Base-by-base conservation (phyloP, 805 yeast species). In the Yamadazyma olivae region DNA sequence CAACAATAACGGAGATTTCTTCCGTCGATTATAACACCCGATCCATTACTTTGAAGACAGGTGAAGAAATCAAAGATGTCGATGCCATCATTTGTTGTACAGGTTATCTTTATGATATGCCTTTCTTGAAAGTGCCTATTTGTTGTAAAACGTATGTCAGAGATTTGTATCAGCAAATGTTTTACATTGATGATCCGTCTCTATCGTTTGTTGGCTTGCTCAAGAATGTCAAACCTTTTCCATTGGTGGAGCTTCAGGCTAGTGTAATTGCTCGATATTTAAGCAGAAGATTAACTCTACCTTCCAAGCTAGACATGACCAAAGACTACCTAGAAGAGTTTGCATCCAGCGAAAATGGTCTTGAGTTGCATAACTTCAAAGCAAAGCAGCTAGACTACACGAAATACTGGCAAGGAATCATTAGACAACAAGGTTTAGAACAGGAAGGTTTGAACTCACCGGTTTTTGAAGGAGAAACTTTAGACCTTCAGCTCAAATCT, bases 381-480 rank as follows among this genome's bases (percentile, higher is more conserved):
- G 84, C 86, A 5, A 59, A 58, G 30, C 91, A 83, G 46, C 77
- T 74, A 1, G 74, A 73, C 17, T 84, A 79, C 52, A 71, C 77
- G 48, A 71, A 71, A 43, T 59, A 61, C 32, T 54, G 75, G 23
- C 43, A 42, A 21, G 22, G 40, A 4, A 27, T 39, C 13, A 40
- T 36, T 6, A 31, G 20, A 22, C 19, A 27, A 6, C 8, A 39
- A 6, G 33, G 31, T 8, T 26, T 38, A 14, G 29, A 23, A 15
- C 23, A 17, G 10, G 27, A 31, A 4, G 47, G 47, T 4, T 33
- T 45, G 3, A 29, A 31, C 8, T 40, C 47, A 14, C 32, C 36
- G 10, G 22, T 30, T 19, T 43, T 44, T 41, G 46, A 43, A 20
- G 41, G 39, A 4, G 36, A 36, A 10, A 33, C 35, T 13, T 30